These are phyloP conservation scores for Cordyceps fumosorosea DNA, from an alignment of 2,329 filamentous ascomycete genomes.

Conservation along the genomic window DNA sequence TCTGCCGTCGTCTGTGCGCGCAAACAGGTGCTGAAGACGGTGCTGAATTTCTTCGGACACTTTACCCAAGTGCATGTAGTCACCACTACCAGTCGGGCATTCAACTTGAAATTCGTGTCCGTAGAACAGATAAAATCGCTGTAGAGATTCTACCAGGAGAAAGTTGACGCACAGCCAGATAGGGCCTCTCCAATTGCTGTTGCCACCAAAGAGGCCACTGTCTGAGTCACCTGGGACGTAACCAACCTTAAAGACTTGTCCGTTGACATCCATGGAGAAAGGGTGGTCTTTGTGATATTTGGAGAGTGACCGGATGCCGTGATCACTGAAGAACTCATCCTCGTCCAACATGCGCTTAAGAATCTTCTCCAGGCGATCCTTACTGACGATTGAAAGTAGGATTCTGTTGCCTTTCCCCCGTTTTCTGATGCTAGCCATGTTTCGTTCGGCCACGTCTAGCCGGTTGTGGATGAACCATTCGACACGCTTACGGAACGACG, in stretches of 20 bases:
- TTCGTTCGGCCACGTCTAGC: conserved; percentile 80
- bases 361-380: conserved; percentile 85
- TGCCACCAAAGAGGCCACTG: conserved; percentile 89
- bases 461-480: conserved; percentile 92
- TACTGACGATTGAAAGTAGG: conserved; percentile 83
- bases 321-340: conserved; percentile 82
- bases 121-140: conserved; percentile 94
- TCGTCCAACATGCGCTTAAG: conserved; percentile 89
- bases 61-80: conserved; percentile 92
- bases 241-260: conserved; percentile 77
- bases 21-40: conserved; percentile 85
- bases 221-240: conserved; percentile 96
- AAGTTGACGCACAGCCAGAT: conserved; percentile 98
- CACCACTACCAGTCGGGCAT: conserved; percentile 87
- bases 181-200: conserved; percentile 95
- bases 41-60: conserved; percentile 95
- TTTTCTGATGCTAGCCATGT: conserved; percentile 88
- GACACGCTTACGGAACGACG: conserved; percentile 85
- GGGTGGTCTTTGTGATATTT: conserved; percentile 87
- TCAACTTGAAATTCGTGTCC: conserved; percentile 83
- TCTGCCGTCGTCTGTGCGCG: conserved; percentile 73
- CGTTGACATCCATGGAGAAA: conserved; percentile 93
- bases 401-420: conserved; percentile 87
- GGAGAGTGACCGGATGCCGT: conserved; percentile 87
- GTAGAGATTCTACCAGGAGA: conserved; percentile 85